A percentile compares a stretch with the other conserved stretches of the same genome.
Conservation (phyloP, 805 yeast species). For the Citeromyces matritensis region DNA sequence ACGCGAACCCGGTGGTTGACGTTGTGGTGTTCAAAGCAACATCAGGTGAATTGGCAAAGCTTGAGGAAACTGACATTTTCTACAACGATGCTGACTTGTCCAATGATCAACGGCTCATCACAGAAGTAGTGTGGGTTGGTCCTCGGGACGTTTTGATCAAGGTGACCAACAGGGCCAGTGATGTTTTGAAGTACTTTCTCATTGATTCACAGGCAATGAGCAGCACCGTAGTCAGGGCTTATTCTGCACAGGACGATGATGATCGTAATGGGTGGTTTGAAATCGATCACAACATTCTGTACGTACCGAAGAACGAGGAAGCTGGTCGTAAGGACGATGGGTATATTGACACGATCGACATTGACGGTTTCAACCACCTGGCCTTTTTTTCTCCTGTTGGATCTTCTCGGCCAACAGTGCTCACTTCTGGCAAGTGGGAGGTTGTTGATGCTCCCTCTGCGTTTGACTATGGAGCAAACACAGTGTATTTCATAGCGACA, state of each 20-base stretch:
- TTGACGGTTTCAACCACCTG: slow-evolving; percentile 54
- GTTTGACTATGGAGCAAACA: slow-evolving; percentile 34
- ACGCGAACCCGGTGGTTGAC: slow-evolving; percentile 53
- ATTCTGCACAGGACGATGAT: slow-evolving; percentile 24
- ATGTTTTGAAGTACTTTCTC: slow-evolving; percentile 38
- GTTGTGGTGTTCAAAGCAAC: slow-evolving; percentile 27
- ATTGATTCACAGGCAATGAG: slow-evolving; percentile 25
- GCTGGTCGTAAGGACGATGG: slow-evolving; percentile 38
- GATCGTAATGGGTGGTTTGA: slow-evolving; percentile 63
- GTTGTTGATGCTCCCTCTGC: slow-evolving; percentile 63
- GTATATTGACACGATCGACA: slow-evolving; percentile 66
- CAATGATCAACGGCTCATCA: slow-evolving; percentile 32
- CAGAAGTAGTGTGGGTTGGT: slow-evolving; percentile 65
- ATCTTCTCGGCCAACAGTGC: slow-evolving; percentile 32
- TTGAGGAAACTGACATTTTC: slow-evolving; percentile 17
- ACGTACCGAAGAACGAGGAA: slow-evolving; percentile 32
- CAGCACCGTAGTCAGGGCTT: slow-evolving; percentile 28
- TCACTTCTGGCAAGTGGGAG: slow-evolving; percentile 82
- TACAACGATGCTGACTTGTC: slow-evolving; percentile 23
- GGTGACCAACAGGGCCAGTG: slow-evolving; percentile 53
- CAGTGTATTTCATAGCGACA: slow-evolving; percentile 60
- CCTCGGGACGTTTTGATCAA: slow-evolving; percentile 32
- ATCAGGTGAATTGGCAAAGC: slow-evolving; percentile 7
- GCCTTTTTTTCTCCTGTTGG: slow-evolving; percentile 73
- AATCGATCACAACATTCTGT: slow-evolving; percentile 46